phyloP scores from a whole-genome alignment of 2,329 filamentous ascomycete species.

The Colletotrichum sp. region DNA sequence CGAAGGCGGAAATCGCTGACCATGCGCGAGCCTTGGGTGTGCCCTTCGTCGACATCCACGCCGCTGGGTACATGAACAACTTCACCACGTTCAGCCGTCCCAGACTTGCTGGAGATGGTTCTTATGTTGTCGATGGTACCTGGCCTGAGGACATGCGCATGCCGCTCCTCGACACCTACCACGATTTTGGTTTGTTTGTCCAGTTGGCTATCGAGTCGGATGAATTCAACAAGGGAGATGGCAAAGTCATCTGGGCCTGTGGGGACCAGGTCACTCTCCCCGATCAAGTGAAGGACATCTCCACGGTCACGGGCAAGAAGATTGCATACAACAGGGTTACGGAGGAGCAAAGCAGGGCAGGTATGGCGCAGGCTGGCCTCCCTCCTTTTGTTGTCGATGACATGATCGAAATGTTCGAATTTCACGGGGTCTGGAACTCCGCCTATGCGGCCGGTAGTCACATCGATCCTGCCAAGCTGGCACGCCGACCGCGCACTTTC shows the following conservation, averaged over 20 bases:
- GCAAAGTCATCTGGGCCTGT: neutral
- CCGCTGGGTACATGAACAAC: neutral
- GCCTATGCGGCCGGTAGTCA: neutral
- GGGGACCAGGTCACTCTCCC: neutral
- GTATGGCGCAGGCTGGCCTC: neutral
- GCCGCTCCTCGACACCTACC: neutral
- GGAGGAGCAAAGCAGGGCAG: neutral
- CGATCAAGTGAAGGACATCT: neutral
- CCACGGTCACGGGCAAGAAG: neutral
- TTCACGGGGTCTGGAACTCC: neutral
- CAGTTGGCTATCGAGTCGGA: neutral
- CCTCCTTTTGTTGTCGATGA: neutral
- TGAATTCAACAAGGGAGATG: neutral
- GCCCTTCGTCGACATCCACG: neutral
- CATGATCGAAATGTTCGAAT: neutral
- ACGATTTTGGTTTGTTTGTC: neutral
- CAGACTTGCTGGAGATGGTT: neutral
- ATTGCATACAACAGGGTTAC: neutral
- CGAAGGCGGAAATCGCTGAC: neutral
- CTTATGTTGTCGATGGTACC: neutral
- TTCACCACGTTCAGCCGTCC: neutral
- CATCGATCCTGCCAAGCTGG: neutral
- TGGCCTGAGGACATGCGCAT: neutral
- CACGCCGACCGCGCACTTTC: neutral
- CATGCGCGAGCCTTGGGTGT: neutral